Evolutionary conservation across 106 monocot species (phyloP).

Genomic region (Posidonia australis): DNA sequence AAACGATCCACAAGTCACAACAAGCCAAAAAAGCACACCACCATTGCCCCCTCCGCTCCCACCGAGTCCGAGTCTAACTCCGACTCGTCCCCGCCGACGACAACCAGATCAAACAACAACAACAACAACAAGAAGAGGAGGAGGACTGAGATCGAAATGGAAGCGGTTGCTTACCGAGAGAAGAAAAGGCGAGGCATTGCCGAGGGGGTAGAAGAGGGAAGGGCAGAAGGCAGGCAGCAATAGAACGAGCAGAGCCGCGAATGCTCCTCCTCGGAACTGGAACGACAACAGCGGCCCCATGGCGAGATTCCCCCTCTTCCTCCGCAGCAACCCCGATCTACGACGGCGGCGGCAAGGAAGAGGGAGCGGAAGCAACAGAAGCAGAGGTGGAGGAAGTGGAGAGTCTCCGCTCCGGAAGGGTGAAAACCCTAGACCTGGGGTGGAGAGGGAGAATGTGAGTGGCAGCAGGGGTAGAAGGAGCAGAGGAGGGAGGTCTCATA

Average conservation of each 20-base stretch:
- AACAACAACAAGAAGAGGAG: background rate
- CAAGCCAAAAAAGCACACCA: background rate
- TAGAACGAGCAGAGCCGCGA: slow-evolving; percentile 28
- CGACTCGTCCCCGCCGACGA: background rate
- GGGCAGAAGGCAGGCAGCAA: slow-evolving; percentile 44
- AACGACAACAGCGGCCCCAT: background rate
- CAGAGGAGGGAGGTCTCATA: background rate
- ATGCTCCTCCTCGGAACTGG: slow-evolving; percentile 6
- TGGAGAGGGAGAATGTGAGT: background rate
- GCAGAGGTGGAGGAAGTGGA: background rate
- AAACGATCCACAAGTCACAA: background rate
- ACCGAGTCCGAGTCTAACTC: background rate
- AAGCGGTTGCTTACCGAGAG: slow-evolving; percentile 36
- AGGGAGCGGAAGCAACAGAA: background rate
- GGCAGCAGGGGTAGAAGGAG: background rate
- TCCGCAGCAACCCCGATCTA: background rate
- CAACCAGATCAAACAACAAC: background rate
- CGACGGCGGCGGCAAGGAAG: background rate
- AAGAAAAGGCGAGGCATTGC: slow-evolving; percentile 41
- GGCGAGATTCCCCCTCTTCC: background rate
- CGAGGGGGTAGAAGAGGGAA: slow-evolving; percentile 42
- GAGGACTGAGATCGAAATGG: background rate
- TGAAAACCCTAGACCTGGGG: background rate
- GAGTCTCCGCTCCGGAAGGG: no score
- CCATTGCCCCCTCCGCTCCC: background rate